phyloP scores from a whole-genome alignment of 768 basidiomycete species.

The Lactarius sp. region DNA sequence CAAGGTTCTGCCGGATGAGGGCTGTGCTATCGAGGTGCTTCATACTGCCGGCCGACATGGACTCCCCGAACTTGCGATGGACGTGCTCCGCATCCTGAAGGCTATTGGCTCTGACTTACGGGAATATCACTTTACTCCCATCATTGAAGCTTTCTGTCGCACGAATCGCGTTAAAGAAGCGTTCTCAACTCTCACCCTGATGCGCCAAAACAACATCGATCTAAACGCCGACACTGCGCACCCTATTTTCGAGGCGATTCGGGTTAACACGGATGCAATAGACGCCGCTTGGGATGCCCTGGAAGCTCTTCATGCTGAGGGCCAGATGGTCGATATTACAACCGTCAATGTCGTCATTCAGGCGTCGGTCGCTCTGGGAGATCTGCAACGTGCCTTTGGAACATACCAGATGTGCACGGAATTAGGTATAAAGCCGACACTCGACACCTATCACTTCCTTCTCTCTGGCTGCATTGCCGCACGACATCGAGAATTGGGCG shows the following conservation, averaged over 20 bases:
- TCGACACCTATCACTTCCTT: slow-evolving; percentile 65
- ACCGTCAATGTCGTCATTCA: slow-evolving; percentile 64
- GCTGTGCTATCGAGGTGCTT: slow-evolving; percentile 62
- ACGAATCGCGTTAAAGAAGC: slow-evolving; percentile 57
- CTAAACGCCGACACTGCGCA: slow-evolving; percentile 49
- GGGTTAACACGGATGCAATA: slow-evolving; percentile 45
- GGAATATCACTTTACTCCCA: slow-evolving; percentile 74
- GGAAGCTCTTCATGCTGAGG: slow-evolving; percentile 53
- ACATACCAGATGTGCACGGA: slow-evolving; percentile 62
- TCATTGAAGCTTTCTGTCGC: slow-evolving; percentile 68
- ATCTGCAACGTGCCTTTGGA: slow-evolving; percentile 72
- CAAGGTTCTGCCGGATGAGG: slow-evolving; percentile 64
- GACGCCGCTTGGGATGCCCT: slow-evolving; percentile 63
- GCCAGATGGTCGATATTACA: slow-evolving; percentile 47
- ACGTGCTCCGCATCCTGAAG: slow-evolving; percentile 56
- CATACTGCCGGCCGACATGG: slow-evolving; percentile 70
- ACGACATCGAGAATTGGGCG: slow-evolving; percentile 60
- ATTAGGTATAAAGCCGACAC: slow-evolving; percentile 50
- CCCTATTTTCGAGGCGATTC: slow-evolving; percentile 49
- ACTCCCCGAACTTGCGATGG: slow-evolving; percentile 61
- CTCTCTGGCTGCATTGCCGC: slow-evolving; percentile 58
- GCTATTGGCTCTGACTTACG: slow-evolving; percentile 42
- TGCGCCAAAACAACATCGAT: slow-evolving; percentile 50
- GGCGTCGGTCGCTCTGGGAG: slow-evolving; percentile 54
- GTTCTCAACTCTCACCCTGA: slow-evolving; percentile 50